Evolutionary conservation across 306 rosid genomes (phyloP), one percentile per base, ranked within the genome.

Genomic region (Boehmeria nivea): DNA sequence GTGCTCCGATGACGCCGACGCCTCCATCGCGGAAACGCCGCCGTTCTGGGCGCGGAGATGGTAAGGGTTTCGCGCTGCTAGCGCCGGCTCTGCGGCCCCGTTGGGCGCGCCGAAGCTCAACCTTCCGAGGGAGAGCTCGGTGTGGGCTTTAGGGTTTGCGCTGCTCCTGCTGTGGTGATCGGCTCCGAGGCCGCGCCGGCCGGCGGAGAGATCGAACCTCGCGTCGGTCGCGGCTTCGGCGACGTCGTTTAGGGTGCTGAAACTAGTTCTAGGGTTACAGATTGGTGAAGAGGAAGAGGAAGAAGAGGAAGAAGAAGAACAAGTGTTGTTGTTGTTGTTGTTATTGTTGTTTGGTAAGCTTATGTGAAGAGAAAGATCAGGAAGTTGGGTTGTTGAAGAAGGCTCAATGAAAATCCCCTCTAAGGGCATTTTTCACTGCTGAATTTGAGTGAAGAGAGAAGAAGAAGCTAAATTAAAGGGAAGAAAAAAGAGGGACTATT

Each of bases 361-460:
- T 66, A 89, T 86, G 68, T 89, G 89, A 57, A 89, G 94, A 54
- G 97, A 83, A 60, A 89, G 97, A 83, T 89, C 97, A 48, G 97
- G 95, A 40, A 77, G 66, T 17, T 49, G 66, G 15, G 37, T 14
- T 38, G 84, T 5, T 50, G 60, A 23, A 26, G 73, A 61, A 64
- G 84, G 69, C 66, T 89, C 89, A 31, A 78, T 71, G 76, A 81
- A 83, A 72, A 81, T 73, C 85, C 89, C 97, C 53, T 85, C 85
- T 73, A 83, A 89, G 85, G 97, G 88, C 97, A 89, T 89, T 64
- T 88, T 40, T 40, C 44, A 10, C 8, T 6, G 13, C 44, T 40
- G 15, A 15, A 40, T 2, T 6, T 6, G 44, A 15, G 44, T 33
- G 24, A 9, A 13, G 24, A 40, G 11, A 36, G 26, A 34, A 51